These are phyloP conservation scores for Populus alba DNA, from an alignment of 345 rosid genomes.

Conservation along the genomic window DNA sequence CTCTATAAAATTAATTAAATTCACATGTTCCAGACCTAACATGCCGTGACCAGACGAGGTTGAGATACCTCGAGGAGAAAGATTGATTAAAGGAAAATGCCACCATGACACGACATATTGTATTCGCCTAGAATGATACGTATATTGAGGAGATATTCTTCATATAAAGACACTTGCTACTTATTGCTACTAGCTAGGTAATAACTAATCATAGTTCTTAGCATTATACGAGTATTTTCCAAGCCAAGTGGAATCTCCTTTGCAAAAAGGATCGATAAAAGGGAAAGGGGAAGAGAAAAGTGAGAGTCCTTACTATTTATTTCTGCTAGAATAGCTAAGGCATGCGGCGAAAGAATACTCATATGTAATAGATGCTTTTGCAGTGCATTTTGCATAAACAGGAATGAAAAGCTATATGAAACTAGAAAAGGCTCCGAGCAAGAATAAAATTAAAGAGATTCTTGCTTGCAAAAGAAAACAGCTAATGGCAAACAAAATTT, in stretches of 20 bases:
- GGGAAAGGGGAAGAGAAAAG: neutral
- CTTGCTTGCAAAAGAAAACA: slow-evolving; percentile 18
- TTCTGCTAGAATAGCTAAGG: neutral
- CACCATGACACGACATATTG: neutral
- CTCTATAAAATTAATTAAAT: too few relatives aligned
- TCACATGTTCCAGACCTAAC: too few relatives aligned
- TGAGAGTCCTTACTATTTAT: neutral
- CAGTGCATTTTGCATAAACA: neutral
- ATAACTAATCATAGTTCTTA: neutral
- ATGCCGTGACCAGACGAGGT: too few relatives aligned
- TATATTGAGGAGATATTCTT: neutral
- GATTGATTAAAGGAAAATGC: neutral
- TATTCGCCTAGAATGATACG: neutral
- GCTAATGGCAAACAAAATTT: slow-evolving; percentile 8
- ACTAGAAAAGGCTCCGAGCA: slow-evolving; percentile 12
- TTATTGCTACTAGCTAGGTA: neutral
- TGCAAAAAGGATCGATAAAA: neutral
- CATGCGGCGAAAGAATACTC: neutral
- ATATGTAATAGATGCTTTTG: neutral
- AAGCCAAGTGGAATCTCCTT: neutral
- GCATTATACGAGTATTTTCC: neutral
- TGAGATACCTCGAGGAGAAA: neutral
- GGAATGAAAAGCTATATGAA: slow-evolving; percentile 11
- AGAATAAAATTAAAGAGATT: slow-evolving; percentile 21
- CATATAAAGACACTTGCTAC: neutral